phyloP scores from a whole-genome alignment of 768 basidiomycete genomes.

The Tricholoma sp. region DNA sequence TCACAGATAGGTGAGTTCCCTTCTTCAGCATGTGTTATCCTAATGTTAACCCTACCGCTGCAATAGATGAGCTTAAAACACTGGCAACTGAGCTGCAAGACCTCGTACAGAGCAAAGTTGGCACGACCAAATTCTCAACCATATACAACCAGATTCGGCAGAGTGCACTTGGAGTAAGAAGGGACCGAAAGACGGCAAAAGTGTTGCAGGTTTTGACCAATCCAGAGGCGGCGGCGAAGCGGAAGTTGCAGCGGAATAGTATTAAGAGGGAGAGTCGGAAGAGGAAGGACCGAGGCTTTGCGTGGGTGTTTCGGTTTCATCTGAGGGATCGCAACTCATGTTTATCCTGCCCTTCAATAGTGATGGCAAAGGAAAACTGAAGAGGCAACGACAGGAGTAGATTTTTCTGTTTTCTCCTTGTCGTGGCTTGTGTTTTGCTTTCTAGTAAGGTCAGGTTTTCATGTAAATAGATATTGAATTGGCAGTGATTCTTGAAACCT shows the following conservation, averaged over 20 bases:
- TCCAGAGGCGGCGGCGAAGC: slow-evolving; percentile 71
- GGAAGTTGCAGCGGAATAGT: slow-evolving; percentile 64
- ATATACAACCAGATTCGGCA: slow-evolving; percentile 81
- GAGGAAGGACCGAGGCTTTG: slow-evolving; percentile 57
- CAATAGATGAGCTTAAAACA: slow-evolving; percentile 74
- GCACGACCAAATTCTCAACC: slow-evolving; percentile 75
- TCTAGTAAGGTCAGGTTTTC: neutral
- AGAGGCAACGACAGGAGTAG: slow-evolving; percentile 14
- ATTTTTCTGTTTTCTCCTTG: neutral
- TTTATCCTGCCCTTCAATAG: neutral
- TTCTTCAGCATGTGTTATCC: neutral
- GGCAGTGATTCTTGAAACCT: too few species aligned
- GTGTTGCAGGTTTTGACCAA: slow-evolving; percentile 60
- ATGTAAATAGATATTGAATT: too few species aligned
- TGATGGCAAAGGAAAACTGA: slow-evolving; percentile 15
- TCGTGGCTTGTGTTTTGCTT: neutral
- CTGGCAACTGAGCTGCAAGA: slow-evolving; percentile 82
- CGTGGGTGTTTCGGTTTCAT: slow-evolving; percentile 39
- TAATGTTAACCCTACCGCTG: neutral
- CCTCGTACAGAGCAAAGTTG: slow-evolving; percentile 82
- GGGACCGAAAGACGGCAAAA: slow-evolving; percentile 63
- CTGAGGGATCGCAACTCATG: neutral
- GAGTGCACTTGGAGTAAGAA: slow-evolving; percentile 55
- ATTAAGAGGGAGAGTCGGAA: slow-evolving; percentile 86
- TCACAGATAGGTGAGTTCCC: slow-evolving; percentile 61